A percentile compares a stretch with the other conserved stretches of the same genome.
Evolutionary conservation across 2,329 filamentous ascomycete species (phyloP).

Genomic region (Exophiala aquamarina): DNA sequence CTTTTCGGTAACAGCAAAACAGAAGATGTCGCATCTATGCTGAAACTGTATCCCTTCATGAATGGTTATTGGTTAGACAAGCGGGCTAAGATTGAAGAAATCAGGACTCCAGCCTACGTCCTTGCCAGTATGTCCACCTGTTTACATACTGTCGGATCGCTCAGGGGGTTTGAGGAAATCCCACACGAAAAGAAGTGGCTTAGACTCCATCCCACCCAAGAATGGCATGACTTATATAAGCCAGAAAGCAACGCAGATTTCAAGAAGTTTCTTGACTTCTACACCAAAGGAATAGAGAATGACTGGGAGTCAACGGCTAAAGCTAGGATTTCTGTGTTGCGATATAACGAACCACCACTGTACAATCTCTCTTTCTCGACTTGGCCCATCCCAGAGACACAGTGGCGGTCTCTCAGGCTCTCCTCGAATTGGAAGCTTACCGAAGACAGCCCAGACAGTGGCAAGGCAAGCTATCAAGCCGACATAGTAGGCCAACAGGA

Average conservation of each 20-base stretch:
- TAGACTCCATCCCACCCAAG: slow-evolving; percentile 40
- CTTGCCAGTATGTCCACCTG: too few species aligned
- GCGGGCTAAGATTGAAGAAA: too few species aligned
- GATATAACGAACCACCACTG: slow-evolving; percentile 31
- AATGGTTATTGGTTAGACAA: too few species aligned
- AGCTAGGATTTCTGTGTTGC: slow-evolving; percentile 33
- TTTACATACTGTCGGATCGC: too few species aligned
- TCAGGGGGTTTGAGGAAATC: slow-evolving; percentile 36
- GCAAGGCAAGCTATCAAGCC: slow-evolving; percentile 34
- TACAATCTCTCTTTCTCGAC: slow-evolving; percentile 30
- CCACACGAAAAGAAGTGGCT: slow-evolving; percentile 45
- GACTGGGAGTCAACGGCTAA: slow-evolving; percentile 47
- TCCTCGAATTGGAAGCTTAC: slow-evolving; percentile 10
- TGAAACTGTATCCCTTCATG: too few species aligned
- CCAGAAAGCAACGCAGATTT: slow-evolving; percentile 39
- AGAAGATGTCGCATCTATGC: slow-evolving; percentile 29
- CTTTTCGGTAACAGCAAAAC: slow-evolving; percentile 27
- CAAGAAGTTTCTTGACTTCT: slow-evolving; percentile 46
- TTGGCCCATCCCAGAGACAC: slow-evolving; percentile 17
- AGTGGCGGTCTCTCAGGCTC: slow-evolving; percentile 32
- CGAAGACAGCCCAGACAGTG: not conserved
- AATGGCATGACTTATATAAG: slow-evolving; percentile 48
- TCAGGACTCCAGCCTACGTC: too few species aligned
- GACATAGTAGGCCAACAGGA: slow-evolving; percentile 19
- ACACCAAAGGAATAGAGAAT: slow-evolving; percentile 45